Percentiles rank a stretch among this genome's conserved stretches.
These are phyloP conservation scores for Wickerhamiella musiphila DNA, from an alignment of 805 yeast genomes.

Conservation along the genomic window DNA sequence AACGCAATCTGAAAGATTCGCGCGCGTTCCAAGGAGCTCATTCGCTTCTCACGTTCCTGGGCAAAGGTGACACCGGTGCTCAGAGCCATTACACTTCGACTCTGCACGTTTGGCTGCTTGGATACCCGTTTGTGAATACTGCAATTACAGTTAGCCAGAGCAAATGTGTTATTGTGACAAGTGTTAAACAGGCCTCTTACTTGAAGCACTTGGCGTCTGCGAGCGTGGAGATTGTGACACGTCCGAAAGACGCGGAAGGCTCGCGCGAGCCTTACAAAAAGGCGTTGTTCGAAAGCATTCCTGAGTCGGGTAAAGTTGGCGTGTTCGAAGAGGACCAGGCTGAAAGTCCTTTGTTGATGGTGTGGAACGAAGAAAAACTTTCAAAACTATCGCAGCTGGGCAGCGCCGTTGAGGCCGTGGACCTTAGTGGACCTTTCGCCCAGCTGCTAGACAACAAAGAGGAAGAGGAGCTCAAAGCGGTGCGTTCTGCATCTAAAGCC, in stretches of 20 bases:
- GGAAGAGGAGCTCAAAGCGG: slow-evolving; percentile 47
- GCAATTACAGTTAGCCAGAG: slow-evolving; percentile 45
- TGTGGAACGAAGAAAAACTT: slow-evolving; percentile 39
- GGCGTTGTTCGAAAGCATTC: slow-evolving; percentile 25
- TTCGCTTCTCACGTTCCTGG: slow-evolving; percentile 51
- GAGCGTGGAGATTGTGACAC: slow-evolving; percentile 41
- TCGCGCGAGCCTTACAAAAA: slow-evolving; percentile 50
- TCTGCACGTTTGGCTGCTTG: slow-evolving; percentile 71
- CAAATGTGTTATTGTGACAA: slow-evolving; percentile 50
- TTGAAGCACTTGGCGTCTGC: slow-evolving; percentile 38
- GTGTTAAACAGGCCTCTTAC: slow-evolving; percentile 72
- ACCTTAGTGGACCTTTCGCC: slow-evolving; percentile 37
- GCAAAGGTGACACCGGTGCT: slow-evolving; percentile 73
- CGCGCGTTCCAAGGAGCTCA: slow-evolving; percentile 28
- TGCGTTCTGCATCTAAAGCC: slow-evolving; percentile 58
- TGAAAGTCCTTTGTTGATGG: slow-evolving; percentile 69
- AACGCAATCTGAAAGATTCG: slow-evolving; percentile 13
- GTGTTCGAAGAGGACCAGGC: slow-evolving; percentile 57
- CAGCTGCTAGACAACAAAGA: slow-evolving; percentile 59
- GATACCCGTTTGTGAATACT: slow-evolving; percentile 93
- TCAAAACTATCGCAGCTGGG: slow-evolving; percentile 16
- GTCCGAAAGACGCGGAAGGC: slow-evolving; percentile 69
- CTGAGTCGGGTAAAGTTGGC: slow-evolving; percentile 37
- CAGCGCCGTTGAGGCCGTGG: slow-evolving; percentile 20
- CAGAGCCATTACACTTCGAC: slow-evolving; percentile 80